phyloP scores from a whole-genome alignment of 1,284 basidiomycete species.

The Moesziomyces sp. region DNA sequence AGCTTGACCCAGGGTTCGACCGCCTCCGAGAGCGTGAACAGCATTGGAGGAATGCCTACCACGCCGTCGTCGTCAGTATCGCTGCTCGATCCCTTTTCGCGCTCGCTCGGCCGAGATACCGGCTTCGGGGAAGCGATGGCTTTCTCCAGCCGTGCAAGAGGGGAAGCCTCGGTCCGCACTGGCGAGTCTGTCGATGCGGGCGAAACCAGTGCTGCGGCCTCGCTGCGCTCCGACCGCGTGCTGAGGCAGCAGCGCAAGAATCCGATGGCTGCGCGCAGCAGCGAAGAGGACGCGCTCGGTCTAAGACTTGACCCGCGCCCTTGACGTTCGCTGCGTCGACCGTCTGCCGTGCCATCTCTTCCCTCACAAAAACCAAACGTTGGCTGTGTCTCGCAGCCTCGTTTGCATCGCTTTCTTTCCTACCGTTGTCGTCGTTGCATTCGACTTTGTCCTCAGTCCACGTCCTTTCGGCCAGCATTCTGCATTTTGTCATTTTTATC shows the following conservation, averaged over 20 bases:
- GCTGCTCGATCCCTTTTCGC: conserved; percentile 14
- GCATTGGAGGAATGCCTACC: conserved; percentile 25
- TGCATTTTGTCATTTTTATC: conserved; percentile 16
- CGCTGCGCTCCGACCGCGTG: conserved; percentile 5
- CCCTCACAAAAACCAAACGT: no score
- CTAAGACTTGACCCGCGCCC: conserved; percentile 20
- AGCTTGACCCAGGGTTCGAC: conserved; percentile 43
- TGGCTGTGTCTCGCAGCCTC: no score
- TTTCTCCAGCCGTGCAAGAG: not conserved
- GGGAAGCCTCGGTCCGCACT: no score
- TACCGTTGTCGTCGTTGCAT: not conserved
- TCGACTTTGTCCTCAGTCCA: not conserved
- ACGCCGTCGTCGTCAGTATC: conserved; percentile 30
- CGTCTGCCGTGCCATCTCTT: no score
- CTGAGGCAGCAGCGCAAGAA: conserved; percentile 23
- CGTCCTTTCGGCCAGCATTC: not conserved
- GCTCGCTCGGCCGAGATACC: conserved; percentile 1
- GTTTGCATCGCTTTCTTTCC: no score
- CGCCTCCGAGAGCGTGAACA: conserved; percentile 34
- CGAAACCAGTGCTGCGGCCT: not conserved
- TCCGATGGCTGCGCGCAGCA: not conserved
- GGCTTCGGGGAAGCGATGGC: not conserved
- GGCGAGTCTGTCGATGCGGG: conserved; percentile 2
- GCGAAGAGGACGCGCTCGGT: conserved; percentile 15
- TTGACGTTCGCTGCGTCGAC: not conserved